Evolutionary conservation across 2,329 filamentous ascomycete species (phyloP), one percentile per base, ranked within the genome.

Genomic region (Fusarium sp.): DNA sequence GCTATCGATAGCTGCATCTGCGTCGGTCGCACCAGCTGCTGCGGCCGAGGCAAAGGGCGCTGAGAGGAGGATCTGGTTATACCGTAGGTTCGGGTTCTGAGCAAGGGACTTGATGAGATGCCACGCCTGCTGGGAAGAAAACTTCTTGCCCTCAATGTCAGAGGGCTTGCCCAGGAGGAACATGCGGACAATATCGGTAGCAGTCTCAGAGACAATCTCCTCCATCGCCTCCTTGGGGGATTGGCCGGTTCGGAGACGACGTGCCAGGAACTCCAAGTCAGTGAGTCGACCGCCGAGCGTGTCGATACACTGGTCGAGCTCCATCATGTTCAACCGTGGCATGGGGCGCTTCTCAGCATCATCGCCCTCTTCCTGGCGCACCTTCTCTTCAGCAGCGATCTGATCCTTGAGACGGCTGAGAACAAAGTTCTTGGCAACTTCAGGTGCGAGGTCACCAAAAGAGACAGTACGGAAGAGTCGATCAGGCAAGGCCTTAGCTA

Each of bases 231-330:
- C 86, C 68, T 85, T 86, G 0, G 96, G 96, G 2, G 86, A 91
- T 78, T 97, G 93, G 14, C 96, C 95, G 1, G 91, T 89, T 80
- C 93, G 93, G 73, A 99, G 91, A 16, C 96, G 87, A 34, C 95
- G 89, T n/a, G 94, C 91, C 44, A 99, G 88, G 76, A 96, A 96
- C 77, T 98, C 95, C 18, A 99, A 89, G 76, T 99, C 96, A 0
- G 93, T 97, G n/a, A 99, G 85, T 4, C 96, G 92, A 2, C 96
- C 96, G 20, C 96, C 96, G 1, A 99, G 86, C 0, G 90, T 86
- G 27, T 89, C 86, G 69, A 98, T 96, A 72, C 92, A 94, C 27
- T 85, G 85, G 74, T 97, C 93, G 2, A 99, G 85, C 67, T 94
- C 92, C 1, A 80, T 78, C 6, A 96, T 82, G 67, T 93, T 78